Conservation (phyloP, 805 yeast species). For the Candida namnaoensis region DNA sequence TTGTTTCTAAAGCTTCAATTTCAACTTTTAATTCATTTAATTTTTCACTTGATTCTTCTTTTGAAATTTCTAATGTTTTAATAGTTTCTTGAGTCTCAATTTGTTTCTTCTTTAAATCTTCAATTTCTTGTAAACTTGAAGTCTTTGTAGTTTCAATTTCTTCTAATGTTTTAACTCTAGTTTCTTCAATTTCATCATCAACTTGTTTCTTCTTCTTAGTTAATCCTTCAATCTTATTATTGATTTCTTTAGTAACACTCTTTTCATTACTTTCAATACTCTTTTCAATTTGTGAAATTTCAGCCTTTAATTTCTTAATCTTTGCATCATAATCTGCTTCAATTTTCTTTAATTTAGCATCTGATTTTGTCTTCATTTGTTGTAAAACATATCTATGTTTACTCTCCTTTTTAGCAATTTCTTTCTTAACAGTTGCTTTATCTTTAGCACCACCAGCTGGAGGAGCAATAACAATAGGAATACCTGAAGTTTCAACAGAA, state of each 20-base stretch:
- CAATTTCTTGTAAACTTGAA: conserved; percentile 11
- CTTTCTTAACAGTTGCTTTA: conserved; percentile 10
- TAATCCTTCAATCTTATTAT: conserved; percentile 7
- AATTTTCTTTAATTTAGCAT: conserved; percentile 9
- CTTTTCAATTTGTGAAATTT: conserved; percentile 13
- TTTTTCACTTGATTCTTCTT: conserved; percentile 14
- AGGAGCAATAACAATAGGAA: no score
- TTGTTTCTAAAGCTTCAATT: conserved; percentile 7
- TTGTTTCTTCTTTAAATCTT: conserved; percentile 13
- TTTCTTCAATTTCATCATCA: conserved; percentile 15
- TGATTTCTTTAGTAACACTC: conserved; percentile 6
- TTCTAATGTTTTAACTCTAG: conserved; percentile 9
- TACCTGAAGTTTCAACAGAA: no score
- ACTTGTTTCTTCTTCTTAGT: conserved; percentile 10
- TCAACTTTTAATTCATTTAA: conserved; percentile 9
- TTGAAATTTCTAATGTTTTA: conserved; percentile 14
- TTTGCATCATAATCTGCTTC: conserved; percentile 11
- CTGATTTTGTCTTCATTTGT: conserved; percentile 8
- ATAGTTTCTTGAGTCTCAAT: conserved; percentile 10
- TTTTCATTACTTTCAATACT: conserved; percentile 8
- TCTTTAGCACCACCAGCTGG: conserved; percentile 1
- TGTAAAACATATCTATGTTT: conserved; percentile 9
- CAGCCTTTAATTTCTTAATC: conserved; percentile 12
- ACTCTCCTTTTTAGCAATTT: conserved; percentile 8
- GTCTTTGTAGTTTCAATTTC: conserved; percentile 14